Conservation (phyloP, 495 filamentous ascomycete genomes). For the Geoglossum glabrum region DNA sequence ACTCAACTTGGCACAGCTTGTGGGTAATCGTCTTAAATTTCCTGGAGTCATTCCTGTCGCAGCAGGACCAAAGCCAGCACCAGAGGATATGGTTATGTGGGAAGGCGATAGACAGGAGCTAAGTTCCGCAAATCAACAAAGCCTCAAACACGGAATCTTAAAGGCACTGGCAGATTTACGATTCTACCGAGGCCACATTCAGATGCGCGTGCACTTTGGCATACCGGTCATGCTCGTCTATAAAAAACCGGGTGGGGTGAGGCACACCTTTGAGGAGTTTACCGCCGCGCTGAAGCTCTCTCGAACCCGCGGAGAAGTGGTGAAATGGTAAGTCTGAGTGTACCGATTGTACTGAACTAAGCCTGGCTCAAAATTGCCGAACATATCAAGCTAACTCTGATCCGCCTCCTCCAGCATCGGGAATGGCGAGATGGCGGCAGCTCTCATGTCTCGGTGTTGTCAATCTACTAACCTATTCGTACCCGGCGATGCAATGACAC, state of each 20-base stretch:
- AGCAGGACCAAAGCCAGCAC: background rate
- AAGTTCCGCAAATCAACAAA: background rate
- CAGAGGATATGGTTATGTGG: constrained; percentile 1
- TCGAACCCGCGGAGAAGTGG: background rate
- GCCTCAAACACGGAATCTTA: background rate
- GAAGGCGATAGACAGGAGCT: background rate
- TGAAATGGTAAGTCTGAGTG: background rate
- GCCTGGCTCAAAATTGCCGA: background rate
- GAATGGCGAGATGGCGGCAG: background rate
- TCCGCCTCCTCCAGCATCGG: background rate
- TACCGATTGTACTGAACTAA: background rate
- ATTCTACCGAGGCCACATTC: constrained; percentile 21
- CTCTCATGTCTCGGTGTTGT: constrained; percentile 1
- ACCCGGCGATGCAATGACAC: constrained; percentile 3
- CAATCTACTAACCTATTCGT: background rate
- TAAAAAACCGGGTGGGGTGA: constrained; percentile 16
- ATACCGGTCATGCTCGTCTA: constrained; percentile 28
- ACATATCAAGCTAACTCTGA: background rate
- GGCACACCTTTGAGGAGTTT: constrained; percentile 30
- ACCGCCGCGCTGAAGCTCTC: background rate
- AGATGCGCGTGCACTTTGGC: constrained; percentile 38
- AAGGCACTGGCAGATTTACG: constrained; percentile 11
- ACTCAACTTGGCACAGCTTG: background rate
- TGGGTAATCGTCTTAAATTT: background rate
- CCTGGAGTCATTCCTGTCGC: background rate